These are phyloP conservation scores for Fusarium sp. DNA, from an alignment of 2,329 filamentous ascomycete genomes.

Conservation along the genomic window DNA sequence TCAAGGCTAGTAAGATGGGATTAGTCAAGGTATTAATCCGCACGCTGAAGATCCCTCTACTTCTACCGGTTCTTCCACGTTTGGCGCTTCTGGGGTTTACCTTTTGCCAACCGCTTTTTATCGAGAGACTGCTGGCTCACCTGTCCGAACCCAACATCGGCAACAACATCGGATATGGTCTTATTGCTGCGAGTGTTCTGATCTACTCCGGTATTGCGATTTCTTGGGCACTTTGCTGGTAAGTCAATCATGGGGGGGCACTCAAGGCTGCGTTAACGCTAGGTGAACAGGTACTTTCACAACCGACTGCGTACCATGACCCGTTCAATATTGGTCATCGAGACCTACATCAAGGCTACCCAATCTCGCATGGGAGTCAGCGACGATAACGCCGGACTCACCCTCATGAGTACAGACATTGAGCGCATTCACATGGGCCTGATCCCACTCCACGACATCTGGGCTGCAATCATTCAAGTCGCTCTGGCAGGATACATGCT, in stretches of 20 bases:
- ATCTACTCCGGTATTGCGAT: constrained; percentile 56
- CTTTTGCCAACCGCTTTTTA: constrained; percentile 57
- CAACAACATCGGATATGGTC: constrained; percentile 52
- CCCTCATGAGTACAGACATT: constrained; percentile 61
- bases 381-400: constrained; percentile 55
- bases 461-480: constrained; percentile 55
- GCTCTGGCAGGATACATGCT: constrained; percentile 59
- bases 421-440: constrained; percentile 54
- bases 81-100: constrained; percentile 54
- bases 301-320: constrained; percentile 43
- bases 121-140: constrained; percentile 52
- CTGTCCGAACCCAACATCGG: constrained; percentile 42
- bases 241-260: constrained; percentile 19
- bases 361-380: constrained; percentile 45
- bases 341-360: constrained; percentile 50
- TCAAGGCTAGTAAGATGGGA: constrained; percentile 38
- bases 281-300: neutral
- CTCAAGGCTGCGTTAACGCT: neutral
- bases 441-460: constrained; percentile 53
- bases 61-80: constrained; percentile 52
- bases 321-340: constrained; percentile 46
- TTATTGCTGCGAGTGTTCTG: constrained; percentile 55
- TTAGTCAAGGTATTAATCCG: constrained; percentile 45
- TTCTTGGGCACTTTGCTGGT: constrained; percentile 53
- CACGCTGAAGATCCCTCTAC: constrained; percentile 47